Evolutionary conservation across 768 basidiomycete genomes (phyloP), one percentile per base, ranked within the genome.

Genomic region (Tylopilus sp.): DNA sequence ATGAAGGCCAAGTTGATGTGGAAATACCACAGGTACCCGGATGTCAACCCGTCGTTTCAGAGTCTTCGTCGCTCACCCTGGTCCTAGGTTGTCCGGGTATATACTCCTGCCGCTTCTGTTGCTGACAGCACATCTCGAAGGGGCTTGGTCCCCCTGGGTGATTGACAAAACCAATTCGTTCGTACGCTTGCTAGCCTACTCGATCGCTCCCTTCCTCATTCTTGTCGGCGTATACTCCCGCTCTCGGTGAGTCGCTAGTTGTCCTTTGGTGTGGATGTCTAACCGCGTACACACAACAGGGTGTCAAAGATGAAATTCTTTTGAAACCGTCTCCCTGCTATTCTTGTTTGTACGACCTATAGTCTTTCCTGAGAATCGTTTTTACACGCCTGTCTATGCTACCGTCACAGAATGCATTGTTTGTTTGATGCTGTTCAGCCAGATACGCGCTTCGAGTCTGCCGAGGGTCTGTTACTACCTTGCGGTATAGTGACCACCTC

Each of bases 11-110:
- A 88, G 65, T 65, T 71, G 1, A 52, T 91, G 18, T 93, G 90
- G 86, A 93, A 91, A 64, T 92, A 89, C 57, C 91, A 94, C 61
- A 73, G 91, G 85, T 83, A 53, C n/a, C n/a, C n/a, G n/a, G n/a
- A 53, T 4, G 22, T 38, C n/a, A 67, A 21, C 3, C 41, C 26
- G 25, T 51, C 38, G 23, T 44, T 44, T 36, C n/a, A 25, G n/a
- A 4, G 48, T 18, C 21, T 17, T 18, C 21, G n/a, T 28, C 40
- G 15, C 46, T 45, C 28, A 51, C 31, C 26, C 47, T 33, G 48
- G 28, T 44, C 47, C 41, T 57, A 86, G 88, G 55, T 54, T 86
- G 17, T 89, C 86, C 0, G 91, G 91, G 9, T 93, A 93, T 57
- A 42, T 84, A 17, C 66, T 92, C 11, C 80, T 88, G 48, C 75